These are phyloP conservation scores for Neofusicoccum kwambonambiense DNA, from an alignment of 2,329 filamentous ascomycete species.

Conservation along the genomic window DNA sequence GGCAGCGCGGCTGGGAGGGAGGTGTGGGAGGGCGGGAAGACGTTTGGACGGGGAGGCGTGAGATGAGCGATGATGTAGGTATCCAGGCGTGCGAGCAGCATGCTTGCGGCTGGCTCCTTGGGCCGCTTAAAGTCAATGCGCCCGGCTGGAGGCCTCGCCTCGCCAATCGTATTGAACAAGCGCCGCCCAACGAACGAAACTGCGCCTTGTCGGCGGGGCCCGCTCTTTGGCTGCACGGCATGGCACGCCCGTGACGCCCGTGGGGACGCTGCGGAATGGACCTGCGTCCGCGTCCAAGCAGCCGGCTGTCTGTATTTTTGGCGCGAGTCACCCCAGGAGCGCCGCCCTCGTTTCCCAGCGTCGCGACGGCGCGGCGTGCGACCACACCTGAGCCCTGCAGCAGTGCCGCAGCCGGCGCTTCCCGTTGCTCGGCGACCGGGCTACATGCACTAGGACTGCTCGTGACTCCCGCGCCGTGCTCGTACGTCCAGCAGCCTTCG, in stretches of 20 bases:
- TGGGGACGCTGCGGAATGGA: slow-evolving; percentile 4
- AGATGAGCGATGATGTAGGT: slow-evolving; percentile 16
- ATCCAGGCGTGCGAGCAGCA: slow-evolving; percentile 11
- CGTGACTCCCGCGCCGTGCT: background rate
- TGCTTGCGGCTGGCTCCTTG: slow-evolving; percentile 12
- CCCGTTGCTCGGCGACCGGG: background rate
- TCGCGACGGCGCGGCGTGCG: background rate
- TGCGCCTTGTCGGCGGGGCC: slow-evolving; percentile 7
- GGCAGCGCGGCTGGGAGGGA: background rate
- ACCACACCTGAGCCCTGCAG: background rate
- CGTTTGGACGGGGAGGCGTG: slow-evolving; percentile 6
- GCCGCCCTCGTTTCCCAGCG: background rate
- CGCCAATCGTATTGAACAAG: slow-evolving; percentile 6
- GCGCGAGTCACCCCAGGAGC: background rate
- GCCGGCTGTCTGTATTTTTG: background rate
- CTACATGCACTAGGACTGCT: background rate
- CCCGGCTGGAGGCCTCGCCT: slow-evolving; percentile 6
- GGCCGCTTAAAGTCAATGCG: slow-evolving; percentile 12
- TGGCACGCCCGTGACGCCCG: slow-evolving; percentile 1
- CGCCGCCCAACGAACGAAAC: slow-evolving; percentile 1
- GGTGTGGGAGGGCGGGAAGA: background rate
- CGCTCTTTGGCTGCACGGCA: background rate
- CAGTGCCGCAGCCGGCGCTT: background rate
- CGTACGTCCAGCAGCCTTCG: background rate
- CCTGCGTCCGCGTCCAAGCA: background rate